A percentile compares a stretch with the other conserved stretches of the same genome.
Evolutionary conservation across 306 rosid species (phyloP).

Genomic region (Betula pendula): DNA sequence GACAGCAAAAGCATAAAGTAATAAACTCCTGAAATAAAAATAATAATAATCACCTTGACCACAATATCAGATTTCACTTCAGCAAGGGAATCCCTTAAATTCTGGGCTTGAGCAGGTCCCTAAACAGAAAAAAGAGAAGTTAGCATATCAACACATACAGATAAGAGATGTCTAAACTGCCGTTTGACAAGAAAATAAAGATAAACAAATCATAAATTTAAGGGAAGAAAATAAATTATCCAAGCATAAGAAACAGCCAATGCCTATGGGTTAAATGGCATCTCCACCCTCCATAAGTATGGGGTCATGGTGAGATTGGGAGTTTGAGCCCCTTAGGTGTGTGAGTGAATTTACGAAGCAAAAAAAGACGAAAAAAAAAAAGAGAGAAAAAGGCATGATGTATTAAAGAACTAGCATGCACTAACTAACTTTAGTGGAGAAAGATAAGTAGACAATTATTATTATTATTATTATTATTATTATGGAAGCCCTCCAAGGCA

Average conservation of each 20-base stretch:
- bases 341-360: not conserved
- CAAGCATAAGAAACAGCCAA: not conserved
- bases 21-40: not conserved
- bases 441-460: too few relatives aligned
- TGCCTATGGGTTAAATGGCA: not conserved
- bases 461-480: too few relatives aligned
- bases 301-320: not conserved
- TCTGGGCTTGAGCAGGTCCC: conserved; percentile 99
- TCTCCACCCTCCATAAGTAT: not conserved
- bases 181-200: not conserved
- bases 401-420: not conserved
- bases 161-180: not conserved
- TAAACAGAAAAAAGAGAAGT: conserved; percentile 27
- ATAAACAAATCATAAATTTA: not conserved
- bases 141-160: conserved; percentile 10
- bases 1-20: not conserved
- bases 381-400: not conserved
- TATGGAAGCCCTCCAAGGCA: too few relatives aligned
- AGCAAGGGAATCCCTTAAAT: conserved; percentile 81
- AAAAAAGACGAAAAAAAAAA: too few relatives aligned
- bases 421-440: too few relatives aligned
- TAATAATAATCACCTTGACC: conserved; percentile 68
- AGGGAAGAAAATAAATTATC: not conserved
- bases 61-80: conserved; percentile 86
- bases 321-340: not conserved